These are phyloP conservation scores for Jimgerdemannia flammicorona DNA, from an alignment of 192 early-diverging fungal species.

Conservation along the genomic window DNA sequence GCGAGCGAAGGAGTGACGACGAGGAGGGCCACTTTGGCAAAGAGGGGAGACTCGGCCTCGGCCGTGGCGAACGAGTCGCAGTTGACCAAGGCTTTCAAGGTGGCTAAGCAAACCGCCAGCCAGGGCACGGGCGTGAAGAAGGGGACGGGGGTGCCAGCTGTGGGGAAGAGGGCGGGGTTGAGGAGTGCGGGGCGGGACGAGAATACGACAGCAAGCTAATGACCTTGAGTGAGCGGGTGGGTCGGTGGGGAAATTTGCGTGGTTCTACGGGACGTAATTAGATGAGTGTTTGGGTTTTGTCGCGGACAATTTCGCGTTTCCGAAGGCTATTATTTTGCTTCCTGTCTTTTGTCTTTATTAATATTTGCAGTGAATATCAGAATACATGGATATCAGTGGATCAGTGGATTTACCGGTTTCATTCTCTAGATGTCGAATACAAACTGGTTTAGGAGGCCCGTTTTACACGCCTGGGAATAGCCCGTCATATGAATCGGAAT, in stretches of 20 bases:
- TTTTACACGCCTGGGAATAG: no score
- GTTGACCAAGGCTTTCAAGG: background rate
- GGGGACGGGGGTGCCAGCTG: background rate
- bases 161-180: background rate
- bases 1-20: no score
- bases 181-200: background rate
- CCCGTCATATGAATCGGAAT: no score
- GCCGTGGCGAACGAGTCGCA: background rate
- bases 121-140: background rate
- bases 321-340: background rate
- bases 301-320: background rate
- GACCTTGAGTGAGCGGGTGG: background rate
- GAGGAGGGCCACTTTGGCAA: no score
- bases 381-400: no score
- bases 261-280: no score
- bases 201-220: background rate
- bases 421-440: no score
- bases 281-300: background rate
- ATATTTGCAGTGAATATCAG: background rate
- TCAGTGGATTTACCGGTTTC: no score
- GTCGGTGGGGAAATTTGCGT: background rate
- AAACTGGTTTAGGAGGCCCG: no score
- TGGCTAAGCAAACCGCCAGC: background rate
- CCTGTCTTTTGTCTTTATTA: slow-evolving; percentile 5
- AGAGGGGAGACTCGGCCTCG: no score